Conservation (phyloP, 139 green algal species). For the Closterium sp. region DNA sequence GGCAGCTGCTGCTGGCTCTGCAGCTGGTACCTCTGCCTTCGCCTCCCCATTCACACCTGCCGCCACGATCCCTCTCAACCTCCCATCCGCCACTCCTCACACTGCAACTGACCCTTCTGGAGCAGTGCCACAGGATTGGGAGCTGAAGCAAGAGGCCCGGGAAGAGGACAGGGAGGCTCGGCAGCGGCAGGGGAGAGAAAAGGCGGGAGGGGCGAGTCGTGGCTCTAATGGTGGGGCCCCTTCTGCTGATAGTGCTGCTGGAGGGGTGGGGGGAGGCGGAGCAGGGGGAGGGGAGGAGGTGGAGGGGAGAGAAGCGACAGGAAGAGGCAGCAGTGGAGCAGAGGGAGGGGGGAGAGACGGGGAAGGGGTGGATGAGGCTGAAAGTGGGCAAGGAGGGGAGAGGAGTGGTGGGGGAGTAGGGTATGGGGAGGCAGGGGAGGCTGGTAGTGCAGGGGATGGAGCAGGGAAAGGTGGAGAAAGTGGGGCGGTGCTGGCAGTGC, state of each 20-base stretch:
- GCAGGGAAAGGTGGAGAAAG: not conserved
- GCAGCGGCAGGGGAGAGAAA: not conserved
- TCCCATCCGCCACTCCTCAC: not conserved
- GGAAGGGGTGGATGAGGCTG: not conserved
- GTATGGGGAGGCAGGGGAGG: not conserved
- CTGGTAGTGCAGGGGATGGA: not conserved
- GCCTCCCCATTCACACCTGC: not conserved
- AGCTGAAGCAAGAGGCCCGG: not conserved
- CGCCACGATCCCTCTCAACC: not conserved
- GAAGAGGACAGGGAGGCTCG: not conserved
- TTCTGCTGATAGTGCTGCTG: not conserved
- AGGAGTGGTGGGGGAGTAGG: not conserved
- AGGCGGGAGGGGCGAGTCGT: not conserved
- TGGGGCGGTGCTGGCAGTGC: not conserved
- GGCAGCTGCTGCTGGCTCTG: not conserved
- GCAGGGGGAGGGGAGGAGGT: not conserved
- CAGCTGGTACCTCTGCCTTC: not conserved
- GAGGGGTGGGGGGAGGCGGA: not conserved
- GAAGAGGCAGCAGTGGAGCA: not conserved
- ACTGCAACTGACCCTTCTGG: not conserved
- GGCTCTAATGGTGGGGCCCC: not conserved
- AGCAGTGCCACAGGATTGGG: not conserved
- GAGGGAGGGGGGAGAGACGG: not conserved
- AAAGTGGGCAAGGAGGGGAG: not conserved
- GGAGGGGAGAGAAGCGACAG: not conserved